These are phyloP conservation scores for Moniliophthora roreri DNA, from an alignment of 1,284 basidiomycete genomes.

Conservation along the genomic window DNA sequence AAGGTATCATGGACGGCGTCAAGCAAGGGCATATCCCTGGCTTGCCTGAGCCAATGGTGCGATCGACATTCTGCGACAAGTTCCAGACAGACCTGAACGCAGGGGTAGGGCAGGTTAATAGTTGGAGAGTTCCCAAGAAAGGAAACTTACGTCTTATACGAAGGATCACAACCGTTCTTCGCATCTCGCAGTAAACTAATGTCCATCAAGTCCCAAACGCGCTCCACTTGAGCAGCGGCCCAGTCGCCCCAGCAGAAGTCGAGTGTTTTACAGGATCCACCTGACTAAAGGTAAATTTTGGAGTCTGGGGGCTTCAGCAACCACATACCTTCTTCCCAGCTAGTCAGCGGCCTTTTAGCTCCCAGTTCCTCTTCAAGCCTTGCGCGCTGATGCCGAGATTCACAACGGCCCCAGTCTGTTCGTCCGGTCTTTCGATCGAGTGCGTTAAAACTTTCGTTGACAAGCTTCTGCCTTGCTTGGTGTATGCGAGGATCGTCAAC, in stretches of 20 bases:
- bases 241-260: constrained; percentile 96
- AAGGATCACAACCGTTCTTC: constrained; percentile 78
- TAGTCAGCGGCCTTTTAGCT: constrained; percentile 82
- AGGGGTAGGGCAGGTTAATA: constrained; percentile 4
- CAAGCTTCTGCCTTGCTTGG: constrained; percentile 82
- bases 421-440: constrained; percentile 67
- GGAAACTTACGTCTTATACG: constrained; percentile 76
- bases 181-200: constrained; percentile 86
- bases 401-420: constrained; percentile 91
- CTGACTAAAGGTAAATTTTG: constrained; percentile 32
- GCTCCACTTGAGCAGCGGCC: constrained; percentile 87
- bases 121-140: constrained; percentile 3
- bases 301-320: not conserved
- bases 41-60: constrained; percentile 79
- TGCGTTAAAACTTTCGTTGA: constrained; percentile 60
- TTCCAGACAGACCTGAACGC: constrained; percentile 83
- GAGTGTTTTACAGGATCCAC: constrained; percentile 83
- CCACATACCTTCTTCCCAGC: constrained; percentile 85
- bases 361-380: constrained; percentile 85
- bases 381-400: constrained; percentile 88
- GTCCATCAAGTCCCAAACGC: constrained; percentile 94
- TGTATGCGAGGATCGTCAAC: constrained; percentile 92
- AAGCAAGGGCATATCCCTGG: constrained; percentile 89
- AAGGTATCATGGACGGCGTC: constrained; percentile 96
- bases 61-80: constrained; percentile 95